Conservation (phyloP, 202 grass and related monocot species). For the Carex sylvatica region DNA sequence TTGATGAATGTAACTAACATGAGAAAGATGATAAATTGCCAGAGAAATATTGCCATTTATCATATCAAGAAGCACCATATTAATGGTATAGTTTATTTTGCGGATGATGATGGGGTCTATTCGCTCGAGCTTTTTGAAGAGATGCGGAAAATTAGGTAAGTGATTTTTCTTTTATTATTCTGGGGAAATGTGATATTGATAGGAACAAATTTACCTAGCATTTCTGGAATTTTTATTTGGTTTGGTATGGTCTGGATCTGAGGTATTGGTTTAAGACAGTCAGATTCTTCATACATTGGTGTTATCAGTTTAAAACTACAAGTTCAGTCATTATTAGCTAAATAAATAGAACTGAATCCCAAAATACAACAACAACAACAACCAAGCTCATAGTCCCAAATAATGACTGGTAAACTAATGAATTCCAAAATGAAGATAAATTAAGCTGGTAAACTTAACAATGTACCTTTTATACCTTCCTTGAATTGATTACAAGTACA, state of each 20-base stretch:
- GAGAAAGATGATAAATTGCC: slow-evolving; percentile 65
- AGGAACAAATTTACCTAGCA: not conserved
- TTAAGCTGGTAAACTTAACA: not conserved
- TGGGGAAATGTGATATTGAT: not conserved
- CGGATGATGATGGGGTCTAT: slow-evolving; percentile 78
- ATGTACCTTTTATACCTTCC: not conserved
- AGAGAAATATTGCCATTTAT: slow-evolving; percentile 79
- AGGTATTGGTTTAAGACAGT: not conserved
- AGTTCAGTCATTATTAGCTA: not conserved
- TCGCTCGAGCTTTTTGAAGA: slow-evolving; percentile 74
- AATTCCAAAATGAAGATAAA: not conserved
- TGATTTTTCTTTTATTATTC: slow-evolving; percentile 9
- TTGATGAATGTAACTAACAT: slow-evolving; percentile 59
- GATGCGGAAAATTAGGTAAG: slow-evolving; percentile 87
- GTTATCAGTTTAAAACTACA: not conserved
- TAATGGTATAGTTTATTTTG: slow-evolving; percentile 94
- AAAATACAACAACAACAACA: not conserved
- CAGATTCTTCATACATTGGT: not conserved
- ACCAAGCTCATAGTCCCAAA: too few species aligned
- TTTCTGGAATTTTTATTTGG: not conserved
- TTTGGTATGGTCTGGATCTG: not conserved
- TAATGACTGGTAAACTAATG: too few species aligned
- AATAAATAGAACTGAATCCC: not conserved
- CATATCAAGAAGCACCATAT: slow-evolving; percentile 92
- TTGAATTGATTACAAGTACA: not conserved